Conservation (phyloP, 192 early-diverging fungal species). For the Entomortierella parvispora region DNA sequence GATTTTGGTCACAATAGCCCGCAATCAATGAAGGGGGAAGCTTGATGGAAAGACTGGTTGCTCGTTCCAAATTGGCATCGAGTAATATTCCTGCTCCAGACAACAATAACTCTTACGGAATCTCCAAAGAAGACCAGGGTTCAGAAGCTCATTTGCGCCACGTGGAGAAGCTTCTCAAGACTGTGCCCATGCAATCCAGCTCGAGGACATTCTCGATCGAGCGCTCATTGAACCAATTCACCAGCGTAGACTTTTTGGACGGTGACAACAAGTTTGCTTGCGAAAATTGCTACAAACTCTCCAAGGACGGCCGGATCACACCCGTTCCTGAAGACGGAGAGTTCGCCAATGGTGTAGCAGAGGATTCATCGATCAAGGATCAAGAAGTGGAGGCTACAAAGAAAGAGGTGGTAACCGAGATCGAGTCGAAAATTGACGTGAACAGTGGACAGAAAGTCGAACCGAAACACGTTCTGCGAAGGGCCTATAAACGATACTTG, state of each 20-base stretch:
- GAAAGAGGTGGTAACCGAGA: slow-evolving; percentile 1
- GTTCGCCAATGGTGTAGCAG: background rate
- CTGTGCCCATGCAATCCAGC: slow-evolving; percentile 2
- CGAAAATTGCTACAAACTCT: slow-evolving; percentile 66
- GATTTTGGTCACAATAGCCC: background rate
- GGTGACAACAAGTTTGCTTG: slow-evolving; percentile 71
- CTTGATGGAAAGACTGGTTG: slow-evolving; percentile 13
- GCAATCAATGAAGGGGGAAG: background rate
- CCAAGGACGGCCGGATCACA: slow-evolving; percentile 1
- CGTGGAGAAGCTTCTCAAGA: slow-evolving; percentile 39
- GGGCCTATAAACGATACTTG: slow-evolving; percentile 54
- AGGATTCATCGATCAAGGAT: background rate
- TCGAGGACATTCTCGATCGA: slow-evolving; percentile 30
- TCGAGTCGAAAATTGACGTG: background rate
- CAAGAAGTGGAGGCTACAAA: background rate
- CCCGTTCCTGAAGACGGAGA: background rate
- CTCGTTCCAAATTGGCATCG: slow-evolving; percentile 17
- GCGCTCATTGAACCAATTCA: slow-evolving; percentile 61
- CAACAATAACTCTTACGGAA: slow-evolving; percentile 14
- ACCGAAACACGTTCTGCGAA: slow-evolving; percentile 31
- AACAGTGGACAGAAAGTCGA: slow-evolving; percentile 1
- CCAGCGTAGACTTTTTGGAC: slow-evolving; percentile 69
- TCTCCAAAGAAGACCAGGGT: slow-evolving; percentile 22
- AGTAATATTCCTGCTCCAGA: slow-evolving; percentile 1
- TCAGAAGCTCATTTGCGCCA: slow-evolving; percentile 26